These are phyloP conservation scores for Aspergillus awamori DNA, from an alignment of 2,329 filamentous ascomycete species.

Conservation along the genomic window DNA sequence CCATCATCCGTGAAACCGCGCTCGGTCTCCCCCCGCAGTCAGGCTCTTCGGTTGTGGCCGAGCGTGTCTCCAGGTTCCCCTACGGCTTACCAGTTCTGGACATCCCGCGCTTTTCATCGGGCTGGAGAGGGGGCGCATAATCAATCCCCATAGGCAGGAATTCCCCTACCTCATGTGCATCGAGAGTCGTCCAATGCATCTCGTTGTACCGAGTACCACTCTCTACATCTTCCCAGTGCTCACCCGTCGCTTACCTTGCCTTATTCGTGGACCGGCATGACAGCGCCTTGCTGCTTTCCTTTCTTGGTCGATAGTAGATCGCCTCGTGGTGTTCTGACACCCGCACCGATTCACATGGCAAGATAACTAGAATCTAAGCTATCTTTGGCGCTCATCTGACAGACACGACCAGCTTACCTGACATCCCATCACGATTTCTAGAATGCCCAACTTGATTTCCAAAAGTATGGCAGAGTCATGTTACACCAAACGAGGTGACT, in stretches of 20 bases:
- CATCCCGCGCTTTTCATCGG: background rate
- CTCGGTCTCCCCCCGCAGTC: slow-evolving; percentile 1
- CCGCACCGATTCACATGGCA: background rate
- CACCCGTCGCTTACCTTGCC: background rate
- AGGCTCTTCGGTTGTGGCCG: slow-evolving; percentile 6
- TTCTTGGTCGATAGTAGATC: background rate
- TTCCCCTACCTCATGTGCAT: background rate
- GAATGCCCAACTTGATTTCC: background rate
- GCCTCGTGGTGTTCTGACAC: background rate
- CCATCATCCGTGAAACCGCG: background rate
- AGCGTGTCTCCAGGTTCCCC: background rate
- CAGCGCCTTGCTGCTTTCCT: background rate
- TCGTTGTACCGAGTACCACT: background rate
- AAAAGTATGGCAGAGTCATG: too few species aligned
- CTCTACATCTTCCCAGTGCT: background rate
- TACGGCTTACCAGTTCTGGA: background rate
- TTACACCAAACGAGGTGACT: background rate
- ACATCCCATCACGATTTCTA: background rate
- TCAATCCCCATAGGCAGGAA: background rate
- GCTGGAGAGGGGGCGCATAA: background rate
- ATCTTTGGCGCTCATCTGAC: background rate
- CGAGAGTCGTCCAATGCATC: background rate
- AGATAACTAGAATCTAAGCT: background rate
- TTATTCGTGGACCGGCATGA: background rate
- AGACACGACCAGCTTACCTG: background rate